Conservation (phyloP, 768 basidiomycete species). For the Tylopilus rubrobrunneus region DNA sequence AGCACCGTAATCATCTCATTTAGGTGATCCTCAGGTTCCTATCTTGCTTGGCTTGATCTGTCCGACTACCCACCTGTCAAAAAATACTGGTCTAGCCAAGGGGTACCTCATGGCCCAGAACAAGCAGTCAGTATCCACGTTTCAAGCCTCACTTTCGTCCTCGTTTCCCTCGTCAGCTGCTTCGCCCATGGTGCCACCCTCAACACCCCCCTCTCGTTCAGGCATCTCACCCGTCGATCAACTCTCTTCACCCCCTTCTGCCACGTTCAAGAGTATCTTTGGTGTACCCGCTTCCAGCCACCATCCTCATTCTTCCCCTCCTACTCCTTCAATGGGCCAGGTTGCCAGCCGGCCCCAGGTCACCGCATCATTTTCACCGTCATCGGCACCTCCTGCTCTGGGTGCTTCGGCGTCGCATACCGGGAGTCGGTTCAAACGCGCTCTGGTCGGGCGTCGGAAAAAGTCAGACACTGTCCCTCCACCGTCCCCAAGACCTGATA, state of each 20-base stretch:
- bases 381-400: conserved; percentile 26
- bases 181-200: conserved; percentile 38
- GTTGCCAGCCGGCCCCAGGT: conserved; percentile 33
- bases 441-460: conserved; percentile 32
- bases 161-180: conserved; percentile 43
- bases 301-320: conserved; percentile 24
- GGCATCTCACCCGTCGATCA: conserved; percentile 44
- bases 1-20: conserved; percentile 30
- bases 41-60: conserved; percentile 23
- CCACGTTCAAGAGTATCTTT: conserved; percentile 33
- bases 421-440: conserved; percentile 30
- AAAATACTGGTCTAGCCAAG: conserved; percentile 18
- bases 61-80: conserved; percentile 12
- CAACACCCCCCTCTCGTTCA: conserved; percentile 35
- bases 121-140: conserved; percentile 37
- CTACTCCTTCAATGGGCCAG: conserved; percentile 32
- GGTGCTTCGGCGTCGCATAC: conserved; percentile 17
- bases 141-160: conserved; percentile 40
- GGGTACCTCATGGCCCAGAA: conserved; percentile 30
- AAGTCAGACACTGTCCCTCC: conserved; percentile 23
- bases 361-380: conserved; percentile 19
- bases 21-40: conserved; percentile 27
- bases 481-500: conserved; percentile 22
- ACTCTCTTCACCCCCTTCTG: conserved; percentile 32
- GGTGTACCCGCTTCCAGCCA: conserved; percentile 24